Evolutionary conservation across 768 basidiomycete species (phyloP), one percentile per base, ranked within the genome.

Genomic region (Psilocybe tampanensis): DNA sequence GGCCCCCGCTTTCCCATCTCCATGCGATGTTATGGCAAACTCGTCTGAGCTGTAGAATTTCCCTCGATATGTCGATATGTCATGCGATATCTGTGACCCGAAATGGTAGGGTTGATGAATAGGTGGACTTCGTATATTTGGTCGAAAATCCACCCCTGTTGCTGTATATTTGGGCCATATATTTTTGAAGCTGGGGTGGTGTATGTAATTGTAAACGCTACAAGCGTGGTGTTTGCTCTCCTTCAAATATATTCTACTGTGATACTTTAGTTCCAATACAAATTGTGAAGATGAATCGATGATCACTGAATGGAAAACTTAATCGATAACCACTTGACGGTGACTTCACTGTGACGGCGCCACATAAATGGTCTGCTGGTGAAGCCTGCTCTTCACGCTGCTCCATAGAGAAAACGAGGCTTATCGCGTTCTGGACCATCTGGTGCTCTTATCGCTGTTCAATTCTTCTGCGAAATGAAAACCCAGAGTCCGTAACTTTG

Each of bases 41-140:
- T 58, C 50, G 39, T 50, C 33, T 45, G 17, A 32, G 44, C 43
- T 24, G n/a, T 43, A 52, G 57, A 13, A 41, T 58, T 61, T 59
- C 60, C 49, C 60, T 61, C 57, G 58, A 47, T 61, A 58, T 61
- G 60, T 61, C 57, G 58, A 47, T 61, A 58, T 61, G 60, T 59
- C 55, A 59, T 60, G 34, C 47, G 43, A 41, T 49, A 41, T 48
- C 29, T 47, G 47, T 53, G 47, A 21, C 42, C 43, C 29, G 57
- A 56, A 57, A 43, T 47, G 44, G 43, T 34, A 45, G 50, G 43
- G 32, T 36, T 34, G 33, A 18, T 50, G 19, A n/a, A 19, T 17
- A 22, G n/a, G n/a, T 54, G 45, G 45, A 24, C 29, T 50, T 44
- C 47, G 33, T 54, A 52, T 47, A 52, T 60, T 41, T 54, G 48